Conservation (phyloP, 805 yeast genomes). For the Nakazawaea ishiwadae region DNA sequence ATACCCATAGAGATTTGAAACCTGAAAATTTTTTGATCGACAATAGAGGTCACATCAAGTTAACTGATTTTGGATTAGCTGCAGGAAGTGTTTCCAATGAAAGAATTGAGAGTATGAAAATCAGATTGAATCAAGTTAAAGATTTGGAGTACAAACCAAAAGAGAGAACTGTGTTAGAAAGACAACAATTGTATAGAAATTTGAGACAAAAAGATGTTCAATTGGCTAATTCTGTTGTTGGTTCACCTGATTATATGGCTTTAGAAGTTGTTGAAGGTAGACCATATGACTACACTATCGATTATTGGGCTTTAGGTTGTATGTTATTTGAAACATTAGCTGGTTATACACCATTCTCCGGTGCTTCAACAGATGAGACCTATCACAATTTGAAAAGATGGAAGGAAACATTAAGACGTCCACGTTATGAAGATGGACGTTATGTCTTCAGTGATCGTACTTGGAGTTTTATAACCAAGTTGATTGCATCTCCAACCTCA, state of each 20-base stretch:
- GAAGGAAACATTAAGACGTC: conserved; percentile 84
- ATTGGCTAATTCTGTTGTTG: conserved; percentile 93
- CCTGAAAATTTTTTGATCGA: conserved; percentile 93
- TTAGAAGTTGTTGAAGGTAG: conserved; percentile 93
- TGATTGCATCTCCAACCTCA: conserved; percentile 74
- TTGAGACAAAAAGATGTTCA: conserved; percentile 73
- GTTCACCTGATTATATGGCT: conserved; percentile 99
- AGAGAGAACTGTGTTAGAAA: conserved; percentile 75
- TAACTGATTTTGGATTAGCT: conserved; percentile 96
- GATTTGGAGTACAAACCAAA: conserved; percentile 65
- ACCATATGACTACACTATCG: conserved; percentile 91
- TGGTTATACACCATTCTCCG: conserved; percentile 97
- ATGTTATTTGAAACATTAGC: conserved; percentile 94
- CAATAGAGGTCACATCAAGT: conserved; percentile 83
- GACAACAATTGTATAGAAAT: conserved; percentile 83
- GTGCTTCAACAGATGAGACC: conserved; percentile 90
- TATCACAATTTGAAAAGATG: conserved; percentile 90
- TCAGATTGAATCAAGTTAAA: conserved; percentile 60
- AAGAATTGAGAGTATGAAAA: conserved; percentile 87
- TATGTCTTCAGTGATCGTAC: conserved; percentile 94
- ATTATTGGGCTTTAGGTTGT: conserved; percentile 98
- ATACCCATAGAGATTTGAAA: conserved; percentile 94
- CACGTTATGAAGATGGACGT: conserved; percentile 86
- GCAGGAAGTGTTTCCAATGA: conserved; percentile 93
- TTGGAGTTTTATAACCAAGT: conserved; percentile 78